Base-by-base conservation (phyloP, 768 basidiomycete species). In the Trametes villosa region DNA sequence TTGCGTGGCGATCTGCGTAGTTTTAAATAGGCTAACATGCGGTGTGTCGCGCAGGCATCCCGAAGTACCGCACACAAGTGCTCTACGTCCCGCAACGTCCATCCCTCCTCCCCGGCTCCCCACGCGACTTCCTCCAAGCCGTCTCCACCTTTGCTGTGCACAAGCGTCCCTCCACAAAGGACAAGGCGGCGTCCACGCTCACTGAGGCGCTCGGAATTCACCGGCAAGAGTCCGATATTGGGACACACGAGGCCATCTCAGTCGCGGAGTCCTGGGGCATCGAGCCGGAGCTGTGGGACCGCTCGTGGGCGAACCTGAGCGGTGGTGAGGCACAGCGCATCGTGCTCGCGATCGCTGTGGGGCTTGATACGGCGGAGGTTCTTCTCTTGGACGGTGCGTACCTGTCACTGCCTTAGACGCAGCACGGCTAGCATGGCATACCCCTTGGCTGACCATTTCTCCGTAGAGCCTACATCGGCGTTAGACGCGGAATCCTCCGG, bases 31-130 rank as follows among this genome's bases (percentile, higher is more conserved):
- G 6, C 9, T 26, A 24, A 24, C 9, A 36, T 22, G 12, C 50
- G 8, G n/a, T 11, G 46, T 15, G 4, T 49, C 9, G 46, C 38
- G 33, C 68, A 89, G 92, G 89, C 13, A 83, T 94, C 24, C 92
- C 94, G 3, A 70, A 71, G 18, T 96, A 87, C 74, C 85, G 94
- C 51, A 93, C 88, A 0, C 82, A 81, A 55, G 86, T 96, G 3
- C 82, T 88, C 59, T 96, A 96, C 71, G 87, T 96, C 26, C 94
- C 94, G 1, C 94, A 96, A 73, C 80, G 94, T 40, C 89, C 94
- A 0, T 90, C 93, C 1, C 78, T 96, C n/a, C 83, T 96, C 22
- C 84, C 92, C 1, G 89, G 89, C 4, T 88, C 89, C 3, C 94
- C 94, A 0, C 78, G 81, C 24, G 86, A 88, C 59, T 92, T 96